Evolutionary conservation across 495 filamentous ascomycete species (phyloP), one percentile per base, ranked within the genome.

Genomic region (Ascobolus immersus): DNA sequence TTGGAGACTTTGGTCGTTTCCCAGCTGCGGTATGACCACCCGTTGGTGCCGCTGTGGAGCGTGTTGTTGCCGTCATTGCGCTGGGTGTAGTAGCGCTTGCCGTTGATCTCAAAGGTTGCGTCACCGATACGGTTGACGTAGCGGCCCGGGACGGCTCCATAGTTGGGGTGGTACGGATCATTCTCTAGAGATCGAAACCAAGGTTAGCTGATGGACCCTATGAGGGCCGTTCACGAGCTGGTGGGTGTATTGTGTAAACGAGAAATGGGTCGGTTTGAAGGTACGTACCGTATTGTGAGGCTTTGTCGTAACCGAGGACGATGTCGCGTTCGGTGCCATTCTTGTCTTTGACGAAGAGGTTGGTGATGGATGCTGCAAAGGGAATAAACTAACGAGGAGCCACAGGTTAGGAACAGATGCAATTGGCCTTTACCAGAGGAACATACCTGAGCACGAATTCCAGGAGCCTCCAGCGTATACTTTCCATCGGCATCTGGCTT

Each of bases 11-110:
- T 68, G 1, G 64, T 68, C 55, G 63, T 60, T 32, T 64, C 59
- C 51, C 58, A 65, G 17, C 49, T 45, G 17, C 61, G 55, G 41
- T 50, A 66, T 15, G 60, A 64, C 65, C 65, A 70, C 39, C 67
- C 67, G 47, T 69, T 66, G 17, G 55, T 55, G 6, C 65, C 65
- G 35, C 61, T 63, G 51, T 70, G 65, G 22, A 70, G 55, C 28
- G 65, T 69, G 44, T 69, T 67, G 31, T 43, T 44, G 14, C 65
- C 65, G 42, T 67, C 61, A 38, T 67, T 70, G 33, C 58, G 35
- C 35, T 60, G 51, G 2, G 57, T 62, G 17, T 44, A 28, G 49
- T 62, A 65, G 13, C 55, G 59, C 35, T 51, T 52, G 21, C 52
- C 52, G 44, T 62, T 63, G 34, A 67, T 52, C n/a, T 44, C 58